Evolutionary conservation across 208 protist genomes (phyloP).

Genomic region (Leishmania mexicana): DNA sequence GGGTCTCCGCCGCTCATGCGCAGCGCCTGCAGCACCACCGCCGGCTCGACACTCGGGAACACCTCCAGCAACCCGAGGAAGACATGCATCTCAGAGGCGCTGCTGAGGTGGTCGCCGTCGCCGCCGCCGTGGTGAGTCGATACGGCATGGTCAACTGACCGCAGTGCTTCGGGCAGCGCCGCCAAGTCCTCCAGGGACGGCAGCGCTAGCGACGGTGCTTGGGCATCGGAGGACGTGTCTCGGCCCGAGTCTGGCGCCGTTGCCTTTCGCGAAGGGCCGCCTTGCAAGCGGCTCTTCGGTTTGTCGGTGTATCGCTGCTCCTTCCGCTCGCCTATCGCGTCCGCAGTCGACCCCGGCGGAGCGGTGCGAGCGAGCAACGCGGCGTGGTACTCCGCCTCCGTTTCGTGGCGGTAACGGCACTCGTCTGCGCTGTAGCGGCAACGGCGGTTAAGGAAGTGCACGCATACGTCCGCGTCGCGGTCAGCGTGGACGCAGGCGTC

Average conservation of each 20-base stretch:
- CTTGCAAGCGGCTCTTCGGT: constrained; percentile 6
- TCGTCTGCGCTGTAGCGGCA: constrained; percentile 46
- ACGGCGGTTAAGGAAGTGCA: constrained; percentile 58
- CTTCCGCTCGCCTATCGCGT: background rate
- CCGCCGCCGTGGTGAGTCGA: background rate
- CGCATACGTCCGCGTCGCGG: constrained; percentile 72
- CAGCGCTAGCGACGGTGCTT: background rate
- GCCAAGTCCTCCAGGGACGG: constrained; percentile 12
- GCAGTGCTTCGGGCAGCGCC: background rate
- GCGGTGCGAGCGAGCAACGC: constrained; percentile 16
- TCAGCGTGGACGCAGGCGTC: constrained; percentile 57
- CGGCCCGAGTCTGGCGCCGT: background rate
- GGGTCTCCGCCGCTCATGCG: constrained; percentile 49
- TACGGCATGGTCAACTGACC: background rate
- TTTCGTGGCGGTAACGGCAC: constrained; percentile 75
- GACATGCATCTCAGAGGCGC: constrained; percentile 36
- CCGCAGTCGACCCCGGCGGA: background rate
- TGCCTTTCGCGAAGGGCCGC: background rate
- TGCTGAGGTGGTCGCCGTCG: background rate
- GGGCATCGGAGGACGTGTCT: background rate
- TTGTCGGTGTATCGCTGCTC: background rate
- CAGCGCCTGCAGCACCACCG: constrained; percentile 59
- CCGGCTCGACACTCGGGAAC: constrained; percentile 52
- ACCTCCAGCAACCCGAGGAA: constrained; percentile 59
- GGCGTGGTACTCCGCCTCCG: constrained; percentile 40